Base-by-base conservation (phyloP, 2,329 filamentous ascomycete species). In the Monosporascus sp. region DNA sequence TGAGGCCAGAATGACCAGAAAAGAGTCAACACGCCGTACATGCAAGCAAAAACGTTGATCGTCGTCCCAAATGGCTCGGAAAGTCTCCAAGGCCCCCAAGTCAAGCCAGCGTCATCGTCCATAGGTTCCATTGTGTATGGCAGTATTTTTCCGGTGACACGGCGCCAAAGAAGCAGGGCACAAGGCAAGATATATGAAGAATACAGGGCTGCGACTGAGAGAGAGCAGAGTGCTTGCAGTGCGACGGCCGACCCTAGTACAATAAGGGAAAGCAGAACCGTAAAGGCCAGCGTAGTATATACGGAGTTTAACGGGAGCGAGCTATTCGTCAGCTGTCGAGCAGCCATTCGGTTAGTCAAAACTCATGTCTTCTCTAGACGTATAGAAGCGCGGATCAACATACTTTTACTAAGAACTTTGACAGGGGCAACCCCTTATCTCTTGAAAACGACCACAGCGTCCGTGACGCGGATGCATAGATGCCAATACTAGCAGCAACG, bases 1-100 rank as follows among this genome's bases (percentile, higher is more conserved):
- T 71, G 69, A 0, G 69, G 79, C 75, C 75, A 81, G 47, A 83
- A 78, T 22, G 72, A 75, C 72, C 78, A 84, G 65, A 84, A 83
- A 11, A 80, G 73, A 2, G 83, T 70, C 41, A 83, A 75, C 1
- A 77, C 53, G 62, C 78, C 74, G 59, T 82, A 84, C 3, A 70
- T 48, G 58, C 77, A 79, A 1, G 79, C 74, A 48, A 81, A 78
- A 1, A 70, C 61, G 52, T 84, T 84, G 62, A 83, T 83, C 22
- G 74, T 59, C 6, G 74, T 77, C 0, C 81, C 81, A 1, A 79
- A 61, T 0, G 70, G 60, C 4, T 79, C 79, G 0, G 75, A 76
- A 0, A 84, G 53, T 42, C 73, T 75, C 73, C 79, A 84, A 0
- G 80, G 79, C 0, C 81, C 81, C 80, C 80, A 84, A 7, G 25